Conservation (phyloP, 2,329 filamentous ascomycete genomes). For the Aspergillus fumigatiaffinis region DNA sequence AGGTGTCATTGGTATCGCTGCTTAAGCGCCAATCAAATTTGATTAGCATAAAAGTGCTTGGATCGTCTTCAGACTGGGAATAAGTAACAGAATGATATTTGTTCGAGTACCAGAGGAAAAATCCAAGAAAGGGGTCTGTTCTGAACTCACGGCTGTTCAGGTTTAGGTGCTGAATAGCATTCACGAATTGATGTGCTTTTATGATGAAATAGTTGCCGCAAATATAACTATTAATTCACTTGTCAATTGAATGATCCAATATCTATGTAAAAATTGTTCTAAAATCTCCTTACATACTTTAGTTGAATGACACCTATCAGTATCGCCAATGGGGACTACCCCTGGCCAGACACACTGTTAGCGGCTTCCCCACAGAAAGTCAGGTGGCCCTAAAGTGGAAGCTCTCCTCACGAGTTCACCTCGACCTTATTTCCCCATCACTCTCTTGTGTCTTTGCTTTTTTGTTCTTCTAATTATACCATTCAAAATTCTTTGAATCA, state of each 20-base stretch:
- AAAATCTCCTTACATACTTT: background rate
- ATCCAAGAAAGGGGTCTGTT: constrained; percentile 1
- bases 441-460: constrained; percentile 9
- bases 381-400: background rate
- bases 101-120: background rate
- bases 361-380: constrained; percentile 1
- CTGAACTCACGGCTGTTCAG: background rate
- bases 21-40: constrained; percentile 46
- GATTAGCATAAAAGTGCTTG: constrained; percentile 13
- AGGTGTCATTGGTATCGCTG: constrained; percentile 87
- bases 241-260: background rate
- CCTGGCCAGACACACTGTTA: background rate
- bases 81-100: constrained; percentile 2
- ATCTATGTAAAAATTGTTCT: background rate
- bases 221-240: background rate
- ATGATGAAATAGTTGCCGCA: background rate
- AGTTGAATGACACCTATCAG: background rate
- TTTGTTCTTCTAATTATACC: constrained; percentile 8
- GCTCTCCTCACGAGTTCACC: background rate
- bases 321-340: background rate
- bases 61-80: background rate
- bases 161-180: constrained; percentile 7
- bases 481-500: background rate
- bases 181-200: constrained; percentile 1
- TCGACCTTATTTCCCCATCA: background rate